Conservation (phyloP, 1,284 basidiomycete genomes). For the Mycena sp. region DNA sequence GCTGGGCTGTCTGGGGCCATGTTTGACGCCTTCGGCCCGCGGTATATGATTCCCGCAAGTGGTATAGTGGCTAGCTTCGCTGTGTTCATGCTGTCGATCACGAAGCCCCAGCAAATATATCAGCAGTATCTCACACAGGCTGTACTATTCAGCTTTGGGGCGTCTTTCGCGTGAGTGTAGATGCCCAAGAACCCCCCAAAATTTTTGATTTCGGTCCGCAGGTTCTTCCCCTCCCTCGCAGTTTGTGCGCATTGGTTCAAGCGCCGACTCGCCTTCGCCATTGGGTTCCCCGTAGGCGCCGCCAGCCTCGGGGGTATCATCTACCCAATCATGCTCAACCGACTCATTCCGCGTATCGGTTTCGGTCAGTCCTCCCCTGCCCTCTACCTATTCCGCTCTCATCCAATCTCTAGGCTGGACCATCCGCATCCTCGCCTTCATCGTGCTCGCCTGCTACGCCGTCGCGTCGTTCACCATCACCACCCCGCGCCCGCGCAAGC, state of each 20-base stretch:
- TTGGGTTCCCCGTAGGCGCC: slow-evolving; percentile 31
- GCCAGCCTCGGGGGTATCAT: slow-evolving; percentile 40
- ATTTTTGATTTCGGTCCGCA: neutral
- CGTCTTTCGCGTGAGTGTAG: slow-evolving; percentile 34
- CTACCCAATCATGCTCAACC: slow-evolving; percentile 34
- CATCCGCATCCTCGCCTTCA: slow-evolving; percentile 36
- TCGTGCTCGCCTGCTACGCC: slow-evolving; percentile 33
- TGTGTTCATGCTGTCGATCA: slow-evolving; percentile 26
- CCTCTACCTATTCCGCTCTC: neutral
- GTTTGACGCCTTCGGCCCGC: slow-evolving; percentile 38
- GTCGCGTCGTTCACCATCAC: slow-evolving; percentile 35
- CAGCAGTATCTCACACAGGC: slow-evolving; percentile 41
- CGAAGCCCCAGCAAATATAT: slow-evolving; percentile 40
- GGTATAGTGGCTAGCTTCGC: slow-evolving; percentile 35
- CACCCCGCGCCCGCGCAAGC: slow-evolving; percentile 35
- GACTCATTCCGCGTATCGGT: slow-evolving; percentile 30
- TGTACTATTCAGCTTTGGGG: slow-evolving; percentile 36
- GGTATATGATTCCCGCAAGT: slow-evolving; percentile 37
- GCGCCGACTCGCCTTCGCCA: slow-evolving; percentile 32
- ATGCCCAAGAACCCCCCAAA: neutral
- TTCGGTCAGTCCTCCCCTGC: slow-evolving; percentile 29
- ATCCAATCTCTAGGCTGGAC: slow-evolving; percentile 33
- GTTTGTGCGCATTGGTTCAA: slow-evolving; percentile 38
- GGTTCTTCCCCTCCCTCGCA: slow-evolving; percentile 36
- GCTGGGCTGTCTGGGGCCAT: slow-evolving; percentile 27